phyloP scores from a whole-genome alignment of 2,329 filamentous ascomycete genomes.

The Exophiala sp. region DNA sequence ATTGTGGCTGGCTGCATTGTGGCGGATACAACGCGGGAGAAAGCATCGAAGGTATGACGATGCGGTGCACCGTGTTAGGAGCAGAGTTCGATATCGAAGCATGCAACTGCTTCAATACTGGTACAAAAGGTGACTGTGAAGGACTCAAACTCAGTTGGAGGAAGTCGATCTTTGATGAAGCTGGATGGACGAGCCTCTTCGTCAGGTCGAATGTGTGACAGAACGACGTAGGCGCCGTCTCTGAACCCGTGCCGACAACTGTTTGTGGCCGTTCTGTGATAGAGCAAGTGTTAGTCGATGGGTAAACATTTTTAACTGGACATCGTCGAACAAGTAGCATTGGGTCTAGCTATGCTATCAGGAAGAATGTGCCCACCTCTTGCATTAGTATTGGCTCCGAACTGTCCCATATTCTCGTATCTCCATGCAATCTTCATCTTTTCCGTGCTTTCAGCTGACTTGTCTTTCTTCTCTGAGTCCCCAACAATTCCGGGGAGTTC shows the following conservation, averaged over 20 bases:
- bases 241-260: conserved; percentile 37
- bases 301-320: not conserved
- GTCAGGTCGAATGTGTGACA: conserved; percentile 72
- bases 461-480: conserved; percentile 47
- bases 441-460: conserved; percentile 51
- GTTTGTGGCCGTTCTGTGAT: conserved; percentile 30
- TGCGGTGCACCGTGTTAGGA: conserved; percentile 64
- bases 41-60: conserved; percentile 80
- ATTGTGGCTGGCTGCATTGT: conserved; percentile 63
- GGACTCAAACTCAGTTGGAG: conserved; percentile 43
- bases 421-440: conserved; percentile 99
- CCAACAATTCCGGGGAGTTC: conserved; percentile 73
- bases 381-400: conserved; percentile 54
- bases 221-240: conserved; percentile 45
- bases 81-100: conserved; percentile 54
- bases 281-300: conserved; percentile 13
- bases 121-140: conserved; percentile 56
- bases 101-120: conserved; percentile 60
- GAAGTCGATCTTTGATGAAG: conserved; percentile 52
- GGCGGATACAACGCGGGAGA: conserved; percentile 81
- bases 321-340: conserved; percentile 15
- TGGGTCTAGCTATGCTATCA: conserved; percentile 23
- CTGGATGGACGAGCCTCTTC: conserved; percentile 59
- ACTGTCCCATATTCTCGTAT: conserved; percentile 79
- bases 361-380: conserved; percentile 55